Evolutionary conservation across 805 yeast genomes (phyloP).

Genomic region (Maudiozyma barnettii): DNA sequence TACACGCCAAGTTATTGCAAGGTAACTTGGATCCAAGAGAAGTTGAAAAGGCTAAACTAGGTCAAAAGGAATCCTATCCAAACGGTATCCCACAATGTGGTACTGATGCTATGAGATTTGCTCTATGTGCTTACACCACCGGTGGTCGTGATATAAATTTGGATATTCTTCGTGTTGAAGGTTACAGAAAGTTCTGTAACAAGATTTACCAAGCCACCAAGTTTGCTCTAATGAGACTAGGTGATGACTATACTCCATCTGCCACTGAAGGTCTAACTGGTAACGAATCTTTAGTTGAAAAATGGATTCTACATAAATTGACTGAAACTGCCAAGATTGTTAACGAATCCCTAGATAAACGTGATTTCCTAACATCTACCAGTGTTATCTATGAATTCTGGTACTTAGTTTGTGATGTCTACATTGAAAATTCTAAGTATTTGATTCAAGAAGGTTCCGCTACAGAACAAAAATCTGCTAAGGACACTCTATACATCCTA

Average conservation of each 20-base stretch:
- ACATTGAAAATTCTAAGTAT: conserved; percentile 93
- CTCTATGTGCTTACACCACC: conserved; percentile 94
- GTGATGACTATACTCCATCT: conserved; percentile 80
- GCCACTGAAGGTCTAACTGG: conserved; percentile 55
- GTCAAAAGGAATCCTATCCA: conserved; percentile 86
- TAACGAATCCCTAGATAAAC: conserved; percentile 59
- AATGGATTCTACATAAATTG: conserved; percentile 90
- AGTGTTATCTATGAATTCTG: conserved; percentile 86
- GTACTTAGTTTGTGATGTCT: conserved; percentile 94
- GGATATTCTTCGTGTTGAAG: conserved; percentile 93
- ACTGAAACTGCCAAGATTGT: conserved; percentile 57
- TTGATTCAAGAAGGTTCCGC: conserved; percentile 86
- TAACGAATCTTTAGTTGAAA: conserved; percentile 83
- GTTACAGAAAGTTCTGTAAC: conserved; percentile 98
- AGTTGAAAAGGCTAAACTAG: conserved; percentile 74
- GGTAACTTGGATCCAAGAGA: conserved; percentile 91
- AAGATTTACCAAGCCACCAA: conserved; percentile 98
- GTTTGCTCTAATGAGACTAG: conserved; percentile 87
- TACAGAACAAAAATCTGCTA: conserved; percentile 78
- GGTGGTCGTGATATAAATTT: conserved; percentile 98
- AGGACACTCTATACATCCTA: conserved; percentile 87
- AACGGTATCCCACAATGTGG: conserved; percentile 99
- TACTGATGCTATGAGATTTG: conserved; percentile 96
- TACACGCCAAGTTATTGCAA: conserved; percentile 63
- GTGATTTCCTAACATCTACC: conserved; percentile 87